These are phyloP conservation scores for Chalaropsis thielavioides DNA, from an alignment of 2,329 filamentous ascomycete genomes.

Conservation along the genomic window DNA sequence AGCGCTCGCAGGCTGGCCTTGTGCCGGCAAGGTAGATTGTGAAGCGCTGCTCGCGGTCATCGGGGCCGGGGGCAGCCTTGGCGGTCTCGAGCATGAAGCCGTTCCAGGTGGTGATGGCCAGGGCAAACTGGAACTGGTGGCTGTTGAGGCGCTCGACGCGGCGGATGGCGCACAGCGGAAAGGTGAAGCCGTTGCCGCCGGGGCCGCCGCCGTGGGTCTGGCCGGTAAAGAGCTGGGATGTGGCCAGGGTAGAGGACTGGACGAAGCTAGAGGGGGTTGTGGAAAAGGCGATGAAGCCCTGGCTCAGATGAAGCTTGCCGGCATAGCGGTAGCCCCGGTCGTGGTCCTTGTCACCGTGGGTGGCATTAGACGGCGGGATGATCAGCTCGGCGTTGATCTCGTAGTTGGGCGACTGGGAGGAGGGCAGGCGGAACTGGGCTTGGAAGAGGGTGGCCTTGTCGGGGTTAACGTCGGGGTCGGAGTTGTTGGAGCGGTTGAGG, in stretches of 20 bases:
- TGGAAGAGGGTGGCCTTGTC: constrained; percentile 90
- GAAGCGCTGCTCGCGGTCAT: constrained; percentile 58
- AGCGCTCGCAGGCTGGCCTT: constrained; percentile 78
- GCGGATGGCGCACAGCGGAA: constrained; percentile 81
- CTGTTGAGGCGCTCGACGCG: constrained; percentile 87
- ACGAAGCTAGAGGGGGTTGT: constrained; percentile 82
- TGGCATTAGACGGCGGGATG: constrained; percentile 55
- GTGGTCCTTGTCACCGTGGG: constrained; percentile 53
- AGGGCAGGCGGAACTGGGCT: constrained; percentile 87
- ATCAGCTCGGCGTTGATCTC: constrained; percentile 95
- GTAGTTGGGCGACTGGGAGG: constrained; percentile 81
- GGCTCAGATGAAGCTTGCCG: constrained; percentile 84
- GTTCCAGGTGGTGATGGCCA: constrained; percentile 95
- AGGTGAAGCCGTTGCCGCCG: constrained; percentile 87
- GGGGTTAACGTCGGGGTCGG: constrained; percentile 62
- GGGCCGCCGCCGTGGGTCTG: constrained; percentile 88
- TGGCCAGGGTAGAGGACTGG: constrained; percentile 60
- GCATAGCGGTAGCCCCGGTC: constrained; percentile 75
- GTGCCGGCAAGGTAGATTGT: constrained; percentile 84
- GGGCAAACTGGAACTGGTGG: constrained; percentile 80
- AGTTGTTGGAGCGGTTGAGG: constrained; percentile 39
- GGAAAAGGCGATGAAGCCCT: constrained; percentile 92
- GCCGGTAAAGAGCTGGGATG: constrained; percentile 74
- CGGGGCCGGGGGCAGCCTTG: constrained; percentile 26
- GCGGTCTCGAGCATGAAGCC: constrained; percentile 42